Percentiles rank a stretch among this genome's conserved stretches.
Conservation (phyloP, 2,329 filamentous ascomycete genomes). For the Colletotrichum camelliae region DNA sequence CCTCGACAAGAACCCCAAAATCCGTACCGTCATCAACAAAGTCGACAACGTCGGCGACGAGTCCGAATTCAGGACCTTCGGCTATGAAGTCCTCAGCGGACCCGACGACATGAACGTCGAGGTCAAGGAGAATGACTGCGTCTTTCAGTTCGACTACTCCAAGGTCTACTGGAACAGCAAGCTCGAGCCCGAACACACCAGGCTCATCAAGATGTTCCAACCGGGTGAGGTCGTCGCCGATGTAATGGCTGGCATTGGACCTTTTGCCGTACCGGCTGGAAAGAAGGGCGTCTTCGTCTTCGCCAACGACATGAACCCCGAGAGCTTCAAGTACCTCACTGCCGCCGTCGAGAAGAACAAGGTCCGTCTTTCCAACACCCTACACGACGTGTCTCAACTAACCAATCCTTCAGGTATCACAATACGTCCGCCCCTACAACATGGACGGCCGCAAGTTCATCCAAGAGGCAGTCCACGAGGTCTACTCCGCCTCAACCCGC, state of each 20-base stretch:
- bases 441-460: slow-evolving; percentile 85
- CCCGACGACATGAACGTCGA: slow-evolving; percentile 83
- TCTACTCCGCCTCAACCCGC: slow-evolving; percentile 55
- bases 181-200: slow-evolving; percentile 85
- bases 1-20: slow-evolving; percentile 83
- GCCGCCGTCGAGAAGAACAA: slow-evolving; percentile 81
- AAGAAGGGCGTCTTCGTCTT: slow-evolving; percentile 91
- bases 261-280: slow-evolving; percentile 90
- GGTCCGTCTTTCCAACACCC: slow-evolving; percentile 46
- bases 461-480: slow-evolving; percentile 66
- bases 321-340: slow-evolving; percentile 76
- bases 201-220: slow-evolving; percentile 77
- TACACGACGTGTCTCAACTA: neutral
- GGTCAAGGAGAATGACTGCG: slow-evolving; percentile 80
- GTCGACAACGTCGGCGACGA: slow-evolving; percentile 84
- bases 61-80: slow-evolving; percentile 89
- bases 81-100: slow-evolving; percentile 88
- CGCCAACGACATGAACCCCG: slow-evolving; percentile 96
- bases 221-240: slow-evolving; percentile 92
- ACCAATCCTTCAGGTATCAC: slow-evolving; percentile 51
- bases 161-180: slow-evolving; percentile 99
- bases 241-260: slow-evolving; percentile 96
- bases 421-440: slow-evolving; percentile 82
- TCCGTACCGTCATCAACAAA: slow-evolving; percentile 96
- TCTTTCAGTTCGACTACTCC: slow-evolving; percentile 91